Percentiles rank a stretch among this genome's conserved stretches.
Evolutionary conservation across 306 rosid genomes (phyloP).

Genomic region (Biancaea sappan): DNA sequence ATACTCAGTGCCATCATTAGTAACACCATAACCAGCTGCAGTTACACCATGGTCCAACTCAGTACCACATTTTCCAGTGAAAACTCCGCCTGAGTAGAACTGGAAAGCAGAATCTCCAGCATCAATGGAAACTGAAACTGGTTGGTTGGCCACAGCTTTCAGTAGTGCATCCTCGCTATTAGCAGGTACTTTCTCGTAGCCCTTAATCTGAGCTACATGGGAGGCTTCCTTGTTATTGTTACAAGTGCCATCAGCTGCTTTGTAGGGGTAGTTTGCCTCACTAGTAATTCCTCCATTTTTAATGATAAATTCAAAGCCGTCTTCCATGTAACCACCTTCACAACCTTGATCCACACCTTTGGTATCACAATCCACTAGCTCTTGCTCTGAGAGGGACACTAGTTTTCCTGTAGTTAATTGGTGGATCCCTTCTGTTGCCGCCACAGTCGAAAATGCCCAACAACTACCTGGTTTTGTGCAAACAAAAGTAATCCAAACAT

Average conservation of each 20-base stretch:
- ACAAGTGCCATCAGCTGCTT: constrained; percentile 12
- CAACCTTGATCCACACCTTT: constrained; percentile 18
- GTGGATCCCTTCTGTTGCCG: constrained; percentile 31
- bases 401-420: constrained; percentile 21
- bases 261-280: constrained; percentile 33
- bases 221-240: not conserved
- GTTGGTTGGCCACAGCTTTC: constrained; percentile 36
- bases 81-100: constrained; percentile 32
- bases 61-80: constrained; percentile 16
- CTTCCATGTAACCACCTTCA: constrained; percentile 20
- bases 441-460: constrained; percentile 34
- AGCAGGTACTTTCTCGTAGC: constrained; percentile 30
- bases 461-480: constrained; percentile 31
- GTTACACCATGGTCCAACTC: constrained; percentile 10
- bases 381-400: constrained; percentile 36
- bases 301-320: constrained; percentile 16
- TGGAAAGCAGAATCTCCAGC: not conserved
- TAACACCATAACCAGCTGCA: constrained; percentile 25
- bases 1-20: constrained; percentile 20
- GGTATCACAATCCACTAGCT: constrained; percentile 35
- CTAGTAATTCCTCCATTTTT: constrained; percentile 29
- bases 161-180: constrained; percentile 22
- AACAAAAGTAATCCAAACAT: too few relatives aligned
- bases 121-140: constrained; percentile 20
- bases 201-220: not conserved